Base-by-base conservation (phyloP, 192 early-diverging fungal species). In the Umbelopsis isabellina region DNA sequence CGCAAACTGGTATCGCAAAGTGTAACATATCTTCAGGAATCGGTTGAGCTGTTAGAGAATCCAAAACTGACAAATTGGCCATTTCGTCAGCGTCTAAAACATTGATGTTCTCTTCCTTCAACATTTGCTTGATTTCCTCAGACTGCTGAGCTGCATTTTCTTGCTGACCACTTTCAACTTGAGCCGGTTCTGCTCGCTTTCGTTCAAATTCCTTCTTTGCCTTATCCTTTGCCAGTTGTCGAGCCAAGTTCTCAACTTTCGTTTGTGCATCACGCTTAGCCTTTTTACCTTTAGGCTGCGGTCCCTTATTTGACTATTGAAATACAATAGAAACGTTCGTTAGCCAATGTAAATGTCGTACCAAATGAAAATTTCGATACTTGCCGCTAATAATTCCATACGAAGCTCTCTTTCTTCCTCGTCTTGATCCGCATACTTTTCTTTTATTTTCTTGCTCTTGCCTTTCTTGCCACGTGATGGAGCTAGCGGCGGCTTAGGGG, bases 401-500 rank as follows among this genome's bases (percentile, higher is more conserved):
- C 92, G 88, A 37, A 95, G 73, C 69, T 90, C 83, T 27, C 90
- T 85, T 66, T 99, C 97, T 52, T 97, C 95, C 41, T 99, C 96
- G 67, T 97, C 95, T 79, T 95, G 93, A 76, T 98, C 96, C 4
- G 84, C 91, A 78, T 99, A 99, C 79, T 96, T 97, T 37, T 89
- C 89, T 78, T 97, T 96, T 23, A 93, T 86, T 81, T 97, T 98
- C 84, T 93, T 93, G 35, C 88, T 71, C 80, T 98, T 98, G 45
- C 90, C 88, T 66, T 89, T 90, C 72, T 96, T 94, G 23, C 97
- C 97, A 48, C 97, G 93, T 13, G 87, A 78, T 37, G 73, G 51
- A 15, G 80, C 46, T 27, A 68, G 37, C 48, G 66, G 52, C 33
- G 66, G 52, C 33, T 37, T 45, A 4, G 71, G 68, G 5, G 47